Evolutionary conservation across 129 eudicot genomes (phyloP).

Genomic region (Calendula officinalis): DNA sequence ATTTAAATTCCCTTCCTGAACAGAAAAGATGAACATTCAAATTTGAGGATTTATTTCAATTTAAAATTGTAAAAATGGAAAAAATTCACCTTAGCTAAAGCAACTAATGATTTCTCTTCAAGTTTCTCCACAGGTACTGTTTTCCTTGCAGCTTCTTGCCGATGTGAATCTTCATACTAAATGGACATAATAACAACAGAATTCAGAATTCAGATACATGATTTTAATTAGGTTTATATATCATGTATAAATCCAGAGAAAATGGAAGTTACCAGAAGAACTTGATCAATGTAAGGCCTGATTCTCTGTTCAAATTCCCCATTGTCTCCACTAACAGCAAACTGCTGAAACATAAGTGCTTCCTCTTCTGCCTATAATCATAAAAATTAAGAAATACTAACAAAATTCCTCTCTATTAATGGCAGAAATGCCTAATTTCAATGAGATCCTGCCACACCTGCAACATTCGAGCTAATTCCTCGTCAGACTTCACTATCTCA

Average conservation of each 20-base stretch:
- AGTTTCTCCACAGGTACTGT: slow-evolving; percentile 81
- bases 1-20: slow-evolving; percentile 80
- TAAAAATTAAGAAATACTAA: background rate
- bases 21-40: slow-evolving; percentile 16
- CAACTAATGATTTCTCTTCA: slow-evolving; percentile 85
- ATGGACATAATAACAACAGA: background rate
- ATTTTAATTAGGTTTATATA: background rate
- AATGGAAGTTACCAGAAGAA: slow-evolving; percentile 56
- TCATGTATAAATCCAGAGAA: background rate
- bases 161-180: slow-evolving; percentile 80
- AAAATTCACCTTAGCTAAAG: slow-evolving; percentile 72
- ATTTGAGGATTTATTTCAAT: slow-evolving; percentile 5
- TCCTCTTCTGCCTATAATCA: slow-evolving; percentile 83
- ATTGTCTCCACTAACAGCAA: slow-evolving; percentile 45
- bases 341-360: slow-evolving; percentile 81
- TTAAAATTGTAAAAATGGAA: slow-evolving; percentile 4
- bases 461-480: slow-evolving; percentile 77
- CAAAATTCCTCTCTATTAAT: background rate
- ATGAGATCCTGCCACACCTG: slow-evolving; percentile 51
- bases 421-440: background rate
- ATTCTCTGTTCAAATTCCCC: slow-evolving; percentile 55
- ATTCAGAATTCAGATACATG: background rate
- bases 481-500: slow-evolving; percentile 50
- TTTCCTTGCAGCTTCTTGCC: slow-evolving; percentile 81
- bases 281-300: slow-evolving; percentile 65